These are phyloP conservation scores for Phaeodactylum tricornutum DNA, from an alignment of 108 stramenopile species.

Conservation along the genomic window DNA sequence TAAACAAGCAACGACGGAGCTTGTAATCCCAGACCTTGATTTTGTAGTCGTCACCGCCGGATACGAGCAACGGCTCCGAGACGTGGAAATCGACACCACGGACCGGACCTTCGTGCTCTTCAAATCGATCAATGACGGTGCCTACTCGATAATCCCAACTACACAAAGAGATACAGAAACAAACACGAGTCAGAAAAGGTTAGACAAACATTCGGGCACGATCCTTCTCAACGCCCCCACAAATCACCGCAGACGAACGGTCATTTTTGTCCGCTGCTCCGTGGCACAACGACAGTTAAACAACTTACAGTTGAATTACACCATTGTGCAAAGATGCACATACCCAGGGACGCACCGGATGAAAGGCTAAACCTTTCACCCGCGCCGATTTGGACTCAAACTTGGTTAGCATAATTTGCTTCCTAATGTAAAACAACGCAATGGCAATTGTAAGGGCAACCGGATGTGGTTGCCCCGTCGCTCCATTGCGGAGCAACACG, in stretches of 20 bases:
- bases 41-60: slow-evolving; percentile 99
- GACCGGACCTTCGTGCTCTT: slow-evolving; percentile 99
- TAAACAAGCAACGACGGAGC: slow-evolving; percentile 95
- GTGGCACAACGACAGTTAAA: too few species aligned
- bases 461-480: too few species aligned
- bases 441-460: too few species aligned
- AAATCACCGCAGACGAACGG: background rate
- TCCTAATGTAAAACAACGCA: background rate
- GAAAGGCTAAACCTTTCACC: slow-evolving; percentile 98
- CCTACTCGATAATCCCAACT: slow-evolving; percentile 98
- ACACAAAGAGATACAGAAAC: background rate
- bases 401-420: slow-evolving; percentile 77
- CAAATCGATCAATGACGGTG: slow-evolving; percentile 97
- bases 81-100: slow-evolving; percentile 98
- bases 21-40: slow-evolving; percentile 99
- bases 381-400: slow-evolving; percentile 97
- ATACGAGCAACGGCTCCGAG: slow-evolving; percentile 89
- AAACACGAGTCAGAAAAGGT: background rate
- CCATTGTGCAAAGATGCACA: slow-evolving; percentile 98
- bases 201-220: background rate
- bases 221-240: background rate
- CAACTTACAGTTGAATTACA: slow-evolving; percentile 90
- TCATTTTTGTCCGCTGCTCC: background rate
- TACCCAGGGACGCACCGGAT: slow-evolving; percentile 98
- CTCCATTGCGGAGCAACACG: too few species aligned